Percentiles rank a stretch among this genome's conserved stretches.
Evolutionary conservation across 2,329 filamentous ascomycete species (phyloP).

Genomic region (Venturia nashicola): DNA sequence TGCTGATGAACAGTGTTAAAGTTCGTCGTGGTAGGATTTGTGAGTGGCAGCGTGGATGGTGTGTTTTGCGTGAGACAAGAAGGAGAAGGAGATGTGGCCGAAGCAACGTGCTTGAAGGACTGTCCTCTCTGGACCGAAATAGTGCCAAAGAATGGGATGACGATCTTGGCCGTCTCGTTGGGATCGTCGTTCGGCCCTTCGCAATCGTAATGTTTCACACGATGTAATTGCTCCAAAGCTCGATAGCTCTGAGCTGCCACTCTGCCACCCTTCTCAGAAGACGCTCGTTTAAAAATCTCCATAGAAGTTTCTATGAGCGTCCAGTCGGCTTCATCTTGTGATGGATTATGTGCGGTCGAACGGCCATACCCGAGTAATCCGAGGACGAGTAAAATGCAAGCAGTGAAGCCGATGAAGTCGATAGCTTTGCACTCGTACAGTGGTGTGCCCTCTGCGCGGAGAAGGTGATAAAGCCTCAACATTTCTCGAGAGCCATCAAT

Average conservation of each 20-base stretch:
- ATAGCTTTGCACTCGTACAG: slow-evolving; percentile 34
- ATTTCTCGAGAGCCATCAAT: slow-evolving; percentile 29
- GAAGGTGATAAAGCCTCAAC: slow-evolving; percentile 26
- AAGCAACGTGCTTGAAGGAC: slow-evolving; percentile 9
- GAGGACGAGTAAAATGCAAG: slow-evolving; percentile 31
- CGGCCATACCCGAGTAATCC: slow-evolving; percentile 26
- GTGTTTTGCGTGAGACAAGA: neutral
- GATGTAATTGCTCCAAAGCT: slow-evolving; percentile 26
- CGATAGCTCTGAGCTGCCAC: slow-evolving; percentile 26
- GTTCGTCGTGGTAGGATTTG: neutral
- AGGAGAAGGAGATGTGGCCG: neutral
- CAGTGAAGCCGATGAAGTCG: slow-evolving; percentile 35
- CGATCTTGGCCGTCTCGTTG: slow-evolving; percentile 16
- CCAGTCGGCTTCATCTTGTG: slow-evolving; percentile 19
- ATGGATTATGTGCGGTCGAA: slow-evolving; percentile 8
- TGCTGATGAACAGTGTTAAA: neutral
- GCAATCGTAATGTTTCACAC: slow-evolving; percentile 14
- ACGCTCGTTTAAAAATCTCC: slow-evolving; percentile 29
- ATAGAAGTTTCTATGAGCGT: slow-evolving; percentile 27
- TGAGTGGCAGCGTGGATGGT: slow-evolving; percentile 13
- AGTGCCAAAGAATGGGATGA: slow-evolving; percentile 31
- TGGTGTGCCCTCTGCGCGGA: slow-evolving; percentile 23
- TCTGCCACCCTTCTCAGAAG: slow-evolving; percentile 27
- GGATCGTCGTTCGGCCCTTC: slow-evolving; percentile 5
- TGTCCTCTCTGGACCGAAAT: slow-evolving; percentile 24